Evolutionary conservation across 2,329 filamentous ascomycete genomes (phyloP).

Genomic region (Pseudogymnoascus sp.): DNA sequence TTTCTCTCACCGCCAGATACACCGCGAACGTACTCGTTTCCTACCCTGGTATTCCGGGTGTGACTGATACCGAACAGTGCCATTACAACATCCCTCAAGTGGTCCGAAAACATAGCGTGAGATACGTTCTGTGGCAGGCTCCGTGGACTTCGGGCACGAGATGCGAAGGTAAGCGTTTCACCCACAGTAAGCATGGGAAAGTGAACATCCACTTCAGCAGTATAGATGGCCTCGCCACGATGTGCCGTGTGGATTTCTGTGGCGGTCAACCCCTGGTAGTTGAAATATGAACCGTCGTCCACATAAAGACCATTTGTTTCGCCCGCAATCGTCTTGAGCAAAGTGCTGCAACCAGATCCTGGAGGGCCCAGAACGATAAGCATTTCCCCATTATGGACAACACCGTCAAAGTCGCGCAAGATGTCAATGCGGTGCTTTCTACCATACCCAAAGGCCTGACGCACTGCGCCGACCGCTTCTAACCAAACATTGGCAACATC

Average conservation of each 20-base stretch:
- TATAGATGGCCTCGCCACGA: no score
- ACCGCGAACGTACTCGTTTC: conserved; percentile 61
- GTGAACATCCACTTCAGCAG: no score
- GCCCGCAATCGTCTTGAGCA: conserved; percentile 45
- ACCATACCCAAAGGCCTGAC: conserved; percentile 44
- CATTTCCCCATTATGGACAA: conserved; percentile 41
- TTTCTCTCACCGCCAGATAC: conserved; percentile 65
- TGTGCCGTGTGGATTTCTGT: conserved; percentile 42
- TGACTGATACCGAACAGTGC: conserved; percentile 65
- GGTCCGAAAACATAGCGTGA: conserved; percentile 40
- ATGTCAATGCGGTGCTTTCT: conserved; percentile 45
- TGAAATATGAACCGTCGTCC: conserved; percentile 40
- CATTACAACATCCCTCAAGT: conserved; percentile 50
- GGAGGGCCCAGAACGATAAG: conserved; percentile 41
- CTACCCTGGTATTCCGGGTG: conserved; percentile 63
- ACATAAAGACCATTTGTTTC: conserved; percentile 49
- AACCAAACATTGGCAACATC: conserved; percentile 53
- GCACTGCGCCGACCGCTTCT: conserved; percentile 34
- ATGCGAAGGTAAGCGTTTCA: conserved; percentile 67
- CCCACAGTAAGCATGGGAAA: no score
- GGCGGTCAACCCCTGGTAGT: conserved; percentile 50
- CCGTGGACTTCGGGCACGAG: conserved; percentile 58
- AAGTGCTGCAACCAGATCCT: conserved; percentile 42
- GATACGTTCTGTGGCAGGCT: conserved; percentile 52
- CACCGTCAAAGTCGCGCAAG: conserved; percentile 46